Evolutionary conservation across 2,329 filamentous ascomycete species (phyloP).

Genomic region (Tolypocladium tundrense): DNA sequence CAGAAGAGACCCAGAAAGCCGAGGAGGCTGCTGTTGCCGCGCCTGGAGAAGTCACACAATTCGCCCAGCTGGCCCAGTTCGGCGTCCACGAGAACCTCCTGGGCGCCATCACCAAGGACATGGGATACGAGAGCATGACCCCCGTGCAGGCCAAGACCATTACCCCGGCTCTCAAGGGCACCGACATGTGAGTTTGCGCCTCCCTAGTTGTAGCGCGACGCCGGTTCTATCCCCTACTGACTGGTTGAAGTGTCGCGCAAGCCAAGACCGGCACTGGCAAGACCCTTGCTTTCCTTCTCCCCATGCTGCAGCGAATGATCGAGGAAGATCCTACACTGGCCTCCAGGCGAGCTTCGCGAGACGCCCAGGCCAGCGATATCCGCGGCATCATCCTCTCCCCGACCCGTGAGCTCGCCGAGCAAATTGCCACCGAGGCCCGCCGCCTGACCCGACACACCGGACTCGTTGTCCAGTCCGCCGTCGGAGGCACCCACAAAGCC

Average conservation of each 20-base stretch:
- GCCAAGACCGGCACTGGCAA: constrained; percentile 97
- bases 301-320: constrained; percentile 72
- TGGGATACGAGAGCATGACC: constrained; percentile 81
- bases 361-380: constrained; percentile 44
- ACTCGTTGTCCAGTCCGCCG: constrained; percentile 63
- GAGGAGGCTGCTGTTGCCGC: constrained; percentile 2
- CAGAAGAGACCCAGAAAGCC: constrained; percentile 10
- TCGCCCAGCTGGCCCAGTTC: constrained; percentile 31
- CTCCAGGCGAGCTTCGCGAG: constrained; percentile 23
- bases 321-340: constrained; percentile 51
- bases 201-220: background rate
- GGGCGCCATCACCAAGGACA: constrained; percentile 55
- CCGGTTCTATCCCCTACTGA: background rate
- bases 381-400: constrained; percentile 66
- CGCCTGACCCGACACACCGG: constrained; percentile 57
- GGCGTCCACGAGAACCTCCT: constrained; percentile 58
- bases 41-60: constrained; percentile 23
- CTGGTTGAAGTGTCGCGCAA: constrained; percentile 62
- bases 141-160: constrained; percentile 84
- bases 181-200: constrained; percentile 60
- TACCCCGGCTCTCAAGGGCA: constrained; percentile 65
- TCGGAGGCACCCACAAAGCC: constrained; percentile 78
- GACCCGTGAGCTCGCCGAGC: constrained; percentile 70
- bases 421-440: constrained; percentile 70
- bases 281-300: constrained; percentile 85